Evolutionary conservation across 2,329 filamentous ascomycete genomes (phyloP).

Genomic region (Anthostomella pinea): DNA sequence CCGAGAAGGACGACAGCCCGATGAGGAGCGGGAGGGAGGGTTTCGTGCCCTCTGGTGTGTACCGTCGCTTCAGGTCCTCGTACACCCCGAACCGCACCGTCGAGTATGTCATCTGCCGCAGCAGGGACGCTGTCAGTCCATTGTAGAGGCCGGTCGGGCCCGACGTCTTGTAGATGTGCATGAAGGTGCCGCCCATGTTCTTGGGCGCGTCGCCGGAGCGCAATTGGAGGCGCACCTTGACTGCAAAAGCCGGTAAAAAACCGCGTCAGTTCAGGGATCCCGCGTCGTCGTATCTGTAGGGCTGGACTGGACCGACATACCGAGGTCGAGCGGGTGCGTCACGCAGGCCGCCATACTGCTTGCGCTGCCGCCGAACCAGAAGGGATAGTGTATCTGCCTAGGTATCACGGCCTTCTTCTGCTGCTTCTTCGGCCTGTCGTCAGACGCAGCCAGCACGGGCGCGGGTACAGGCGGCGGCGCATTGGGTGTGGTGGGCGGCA

Average conservation of each 20-base stretch:
- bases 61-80: conserved; percentile 79
- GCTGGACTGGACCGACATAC: conserved; percentile 49
- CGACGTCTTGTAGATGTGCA: conserved; percentile 73
- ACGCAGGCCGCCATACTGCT: conserved; percentile 88
- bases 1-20: conserved; percentile 77
- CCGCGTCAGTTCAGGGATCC: too few relatives aligned
- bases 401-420: conserved; percentile 43
- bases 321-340: conserved; percentile 89
- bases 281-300: too few relatives aligned
- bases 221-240: conserved; percentile 80
- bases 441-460: conserved; percentile 19
- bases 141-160: conserved; percentile 81
- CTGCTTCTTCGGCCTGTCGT: conserved; percentile 25
- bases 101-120: conserved; percentile 93
- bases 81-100: conserved; percentile 96
- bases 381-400: conserved; percentile 59
- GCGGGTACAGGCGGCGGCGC: conserved; percentile 21
- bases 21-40: conserved; percentile 76
- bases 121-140: conserved; percentile 86
- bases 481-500: conserved; percentile 18
- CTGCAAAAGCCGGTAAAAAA: conserved; percentile 33
- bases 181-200: conserved; percentile 82
- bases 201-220: conserved; percentile 71
- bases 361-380: conserved; percentile 96
- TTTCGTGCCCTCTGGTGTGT: conserved; percentile 45